Base-by-base conservation (phyloP, 2,329 filamentous ascomycete species). In the Bipolaris oryzae region DNA sequence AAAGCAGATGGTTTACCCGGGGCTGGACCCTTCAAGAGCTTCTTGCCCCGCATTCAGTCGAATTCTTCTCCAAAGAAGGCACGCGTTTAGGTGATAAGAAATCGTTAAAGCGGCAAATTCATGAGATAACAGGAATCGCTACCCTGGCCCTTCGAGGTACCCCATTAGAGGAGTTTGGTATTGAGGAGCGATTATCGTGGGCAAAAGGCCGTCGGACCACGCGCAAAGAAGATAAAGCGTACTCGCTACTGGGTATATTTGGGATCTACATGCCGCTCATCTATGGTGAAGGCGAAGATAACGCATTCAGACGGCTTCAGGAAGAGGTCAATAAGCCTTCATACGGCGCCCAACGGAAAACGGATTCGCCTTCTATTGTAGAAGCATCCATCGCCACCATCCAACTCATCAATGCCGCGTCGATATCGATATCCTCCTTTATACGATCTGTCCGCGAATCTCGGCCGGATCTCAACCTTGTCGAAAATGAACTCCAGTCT, bases 151-250 rank as follows among this genome's bases (percentile, higher is more conserved):
- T 68, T 10, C 13, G 47, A 51, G 1, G 52, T 31, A 0, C 9
- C 33, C 1, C 6, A 64, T 15, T 44, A 34, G 20, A 7, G 0
- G 21, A 59, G 0, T 69, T 66, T n/a, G 55, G 44, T 2, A 13
- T 70, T 0, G 37, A 34, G 6, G 62, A 68, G 25, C 60, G 60
- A 11, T 31, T 70, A 1, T 52, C 53, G 2, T 72, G 69, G 70
- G 61, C 63, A 31, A 18, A 15, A 13, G 34, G 42, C 13, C 69
- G 73, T 1, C 18, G 59, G 7, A 71, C 72, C 0, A 70, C 54
- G 23, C 37, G 37, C 0, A 55, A 60, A 50, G 66, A 70, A 47
- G 63, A 68, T 3, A 25, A 37, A 1, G 62, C 57, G 0, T 68
- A 68, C 7, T 59, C 56, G 9, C 31, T 68, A 2, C 34, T 68